phyloP scores from a whole-genome alignment of 2,329 filamentous ascomycete species.

The Ceratocystis alfenasii region DNA sequence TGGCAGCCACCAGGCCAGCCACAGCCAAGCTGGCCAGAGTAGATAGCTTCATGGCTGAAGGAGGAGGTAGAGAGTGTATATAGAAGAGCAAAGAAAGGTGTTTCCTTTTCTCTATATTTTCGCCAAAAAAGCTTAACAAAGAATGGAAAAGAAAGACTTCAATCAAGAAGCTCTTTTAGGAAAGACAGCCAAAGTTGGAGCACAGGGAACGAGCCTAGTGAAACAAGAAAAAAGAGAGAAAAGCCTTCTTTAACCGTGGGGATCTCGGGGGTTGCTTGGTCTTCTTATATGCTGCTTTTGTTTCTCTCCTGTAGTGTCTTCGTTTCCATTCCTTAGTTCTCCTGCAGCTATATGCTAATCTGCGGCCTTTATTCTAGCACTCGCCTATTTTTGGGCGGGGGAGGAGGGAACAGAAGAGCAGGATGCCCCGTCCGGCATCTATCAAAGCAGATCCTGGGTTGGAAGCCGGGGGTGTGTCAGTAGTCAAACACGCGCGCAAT shows the following conservation, averaged over 20 bases:
- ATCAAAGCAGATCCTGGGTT: too few relatives aligned
- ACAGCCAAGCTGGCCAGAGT: conserved; percentile 23
- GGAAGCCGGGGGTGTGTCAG: too few relatives aligned
- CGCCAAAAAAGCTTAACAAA: not conserved
- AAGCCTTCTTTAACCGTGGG: not conserved
- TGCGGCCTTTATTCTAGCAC: not conserved
- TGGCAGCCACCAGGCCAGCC: conserved; percentile 29
- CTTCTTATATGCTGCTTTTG: not conserved
- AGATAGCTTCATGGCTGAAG: conserved; percentile 17
- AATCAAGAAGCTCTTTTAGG: too few relatives aligned
- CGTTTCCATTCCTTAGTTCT: not conserved
- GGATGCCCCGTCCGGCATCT: too few relatives aligned
- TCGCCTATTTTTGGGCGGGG: conserved; percentile 18
- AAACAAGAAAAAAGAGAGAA: conserved; percentile 30
- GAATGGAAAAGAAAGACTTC: not conserved
- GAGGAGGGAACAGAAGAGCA: too few relatives aligned
- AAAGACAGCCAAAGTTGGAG: not conserved
- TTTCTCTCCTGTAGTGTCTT: not conserved
- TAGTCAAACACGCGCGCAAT: too few relatives aligned
- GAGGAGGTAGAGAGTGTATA: not conserved
- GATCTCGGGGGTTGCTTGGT: not conserved
- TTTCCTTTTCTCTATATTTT: not conserved
- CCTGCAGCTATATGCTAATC: not conserved
- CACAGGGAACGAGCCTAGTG: conserved; percentile 1
- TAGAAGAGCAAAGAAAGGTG: not conserved